phyloP scores from a whole-genome alignment of 1,284 basidiomycete species.

The Coniophora puteana region DNA sequence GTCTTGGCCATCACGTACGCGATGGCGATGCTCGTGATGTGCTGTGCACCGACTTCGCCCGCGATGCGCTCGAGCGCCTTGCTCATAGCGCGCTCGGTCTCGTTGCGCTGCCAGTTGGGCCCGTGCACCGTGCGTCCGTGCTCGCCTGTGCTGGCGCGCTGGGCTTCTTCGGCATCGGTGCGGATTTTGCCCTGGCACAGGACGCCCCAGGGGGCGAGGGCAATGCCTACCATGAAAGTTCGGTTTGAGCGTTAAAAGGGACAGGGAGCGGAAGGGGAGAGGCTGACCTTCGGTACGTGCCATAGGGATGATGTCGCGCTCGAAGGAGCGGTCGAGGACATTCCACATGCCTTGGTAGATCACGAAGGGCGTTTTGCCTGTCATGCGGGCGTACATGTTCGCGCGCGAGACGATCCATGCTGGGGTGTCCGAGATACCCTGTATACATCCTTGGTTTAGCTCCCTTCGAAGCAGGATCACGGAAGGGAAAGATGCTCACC shows the following conservation, averaged over 20 bases:
- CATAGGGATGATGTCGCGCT: slow-evolving; percentile 56
- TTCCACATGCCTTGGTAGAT: slow-evolving; percentile 55
- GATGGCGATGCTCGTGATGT: slow-evolving; percentile 37
- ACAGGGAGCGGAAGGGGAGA: neutral
- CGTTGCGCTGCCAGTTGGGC: slow-evolving; percentile 37
- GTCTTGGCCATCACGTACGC: slow-evolving; percentile 43
- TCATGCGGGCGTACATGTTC: slow-evolving; percentile 39
- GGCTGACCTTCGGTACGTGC: slow-evolving; percentile 37
- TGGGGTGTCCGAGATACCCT: slow-evolving; percentile 40
- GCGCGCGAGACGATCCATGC: slow-evolving; percentile 42
- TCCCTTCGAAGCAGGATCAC: neutral
- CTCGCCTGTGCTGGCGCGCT: slow-evolving; percentile 37
- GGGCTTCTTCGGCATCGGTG: slow-evolving; percentile 44
- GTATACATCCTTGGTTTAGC: neutral
- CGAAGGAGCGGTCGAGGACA: slow-evolving; percentile 44
- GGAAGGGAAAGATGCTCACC: slow-evolving; percentile 1
- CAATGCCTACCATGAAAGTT: slow-evolving; percentile 40
- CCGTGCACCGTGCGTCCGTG: slow-evolving; percentile 31
- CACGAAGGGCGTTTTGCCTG: slow-evolving; percentile 45
- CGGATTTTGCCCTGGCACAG: slow-evolving; percentile 45
- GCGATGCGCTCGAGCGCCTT: slow-evolving; percentile 46
- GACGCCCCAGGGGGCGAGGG: slow-evolving; percentile 49
- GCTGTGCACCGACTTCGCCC: slow-evolving; percentile 34
- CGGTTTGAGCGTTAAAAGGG: slow-evolving; percentile 41
- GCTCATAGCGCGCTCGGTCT: slow-evolving; percentile 36